Percentiles rank a stretch among this genome's conserved stretches.
Evolutionary conservation across 495 filamentous ascomycete genomes (phyloP).

Genomic region (Paragyromitra xinjiangensis): DNA sequence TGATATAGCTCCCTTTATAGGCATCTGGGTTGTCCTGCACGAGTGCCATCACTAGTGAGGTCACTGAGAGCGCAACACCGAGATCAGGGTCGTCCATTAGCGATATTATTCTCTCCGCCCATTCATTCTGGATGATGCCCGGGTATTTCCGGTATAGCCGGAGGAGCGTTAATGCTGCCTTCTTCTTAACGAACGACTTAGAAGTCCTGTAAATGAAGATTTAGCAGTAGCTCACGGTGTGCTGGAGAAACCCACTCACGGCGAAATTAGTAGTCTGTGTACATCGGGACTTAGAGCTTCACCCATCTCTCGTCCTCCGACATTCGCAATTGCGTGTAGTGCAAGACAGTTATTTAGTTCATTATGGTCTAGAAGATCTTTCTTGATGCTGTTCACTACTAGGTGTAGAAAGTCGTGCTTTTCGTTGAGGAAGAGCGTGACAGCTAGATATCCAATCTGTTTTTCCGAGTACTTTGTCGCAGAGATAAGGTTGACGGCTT

Average conservation of each 20-base stretch:
- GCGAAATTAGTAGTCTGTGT: conserved; percentile 92
- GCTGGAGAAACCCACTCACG: conserved; percentile 67
- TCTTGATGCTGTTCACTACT: conserved; percentile 98
- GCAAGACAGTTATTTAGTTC: conserved; percentile 97
- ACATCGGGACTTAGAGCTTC: conserved; percentile 93
- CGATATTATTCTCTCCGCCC: conserved; percentile 96
- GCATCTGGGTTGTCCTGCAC: conserved; percentile 92
- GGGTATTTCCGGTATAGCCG: conserved; percentile 94
- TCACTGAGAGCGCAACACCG: conserved; percentile 93
- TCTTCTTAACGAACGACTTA: conserved; percentile 99
- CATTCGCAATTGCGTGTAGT: conserved; percentile 98
- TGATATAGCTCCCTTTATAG: conserved; percentile 93
- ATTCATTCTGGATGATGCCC: conserved; percentile 91
- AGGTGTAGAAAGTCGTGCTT: conserved; percentile 94
- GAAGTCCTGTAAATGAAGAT: conserved; percentile 72
- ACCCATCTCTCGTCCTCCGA: conserved; percentile 95
- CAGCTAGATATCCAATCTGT: conserved; percentile 97
- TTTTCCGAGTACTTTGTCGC: conserved; percentile 98
- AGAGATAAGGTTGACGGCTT: conserved; percentile 97
- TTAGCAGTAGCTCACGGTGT: neutral
- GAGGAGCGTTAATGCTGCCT: conserved; percentile 95
- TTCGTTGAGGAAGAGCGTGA: conserved; percentile 97
- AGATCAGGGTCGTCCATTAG: conserved; percentile 97
- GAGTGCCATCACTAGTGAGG: conserved; percentile 93
- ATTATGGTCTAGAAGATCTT: conserved; percentile 92